phyloP scores from a whole-genome alignment of 2,329 filamentous ascomycete genomes.

The Sporothrix brasiliensis region DNA sequence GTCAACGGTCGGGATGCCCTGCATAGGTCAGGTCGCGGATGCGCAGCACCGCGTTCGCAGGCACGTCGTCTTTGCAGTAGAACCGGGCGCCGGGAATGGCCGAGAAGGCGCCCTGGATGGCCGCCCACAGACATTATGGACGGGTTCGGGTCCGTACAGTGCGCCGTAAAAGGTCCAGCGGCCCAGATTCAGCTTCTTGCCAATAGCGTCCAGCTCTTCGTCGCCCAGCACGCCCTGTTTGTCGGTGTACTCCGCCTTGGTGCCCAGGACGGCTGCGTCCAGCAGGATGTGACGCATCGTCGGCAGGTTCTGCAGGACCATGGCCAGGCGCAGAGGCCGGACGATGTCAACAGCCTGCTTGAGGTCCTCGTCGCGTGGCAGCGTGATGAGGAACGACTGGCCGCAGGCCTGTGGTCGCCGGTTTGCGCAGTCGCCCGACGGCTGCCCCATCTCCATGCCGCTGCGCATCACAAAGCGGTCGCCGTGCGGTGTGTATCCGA shows the following conservation, averaged over 20 bases:
- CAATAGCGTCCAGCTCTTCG: conserved; percentile 40
- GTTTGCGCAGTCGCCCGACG: conserved; percentile 45
- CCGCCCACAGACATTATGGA: conserved; percentile 42
- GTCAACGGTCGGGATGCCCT: conserved; percentile 43
- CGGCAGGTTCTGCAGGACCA: conserved; percentile 51
- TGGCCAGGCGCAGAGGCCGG: conserved; percentile 40
- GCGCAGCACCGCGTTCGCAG: conserved; percentile 45
- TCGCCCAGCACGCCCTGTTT: conserved; percentile 39
- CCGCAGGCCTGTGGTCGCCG: neutral
- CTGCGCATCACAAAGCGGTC: conserved; percentile 47
- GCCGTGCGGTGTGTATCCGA: conserved; percentile 51
- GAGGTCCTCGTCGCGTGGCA: conserved; percentile 45
- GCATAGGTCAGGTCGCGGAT: conserved; percentile 44
- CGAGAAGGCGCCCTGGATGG: conserved; percentile 50
- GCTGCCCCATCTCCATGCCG: conserved; percentile 44
- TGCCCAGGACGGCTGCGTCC: conserved; percentile 47
- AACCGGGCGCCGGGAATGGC: conserved; percentile 48
- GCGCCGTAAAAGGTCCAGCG: conserved; percentile 57
- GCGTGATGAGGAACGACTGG: conserved; percentile 48
- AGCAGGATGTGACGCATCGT: conserved; percentile 48
- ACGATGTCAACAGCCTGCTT: conserved; percentile 45
- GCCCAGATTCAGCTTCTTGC: conserved; percentile 47
- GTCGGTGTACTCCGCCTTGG: conserved; percentile 10
- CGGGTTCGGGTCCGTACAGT: conserved; percentile 43
- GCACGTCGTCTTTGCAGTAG: conserved; percentile 48